These are phyloP conservation scores for Phyllosticta citriasiana DNA, from an alignment of 2,329 filamentous ascomycete species.

Conservation along the genomic window DNA sequence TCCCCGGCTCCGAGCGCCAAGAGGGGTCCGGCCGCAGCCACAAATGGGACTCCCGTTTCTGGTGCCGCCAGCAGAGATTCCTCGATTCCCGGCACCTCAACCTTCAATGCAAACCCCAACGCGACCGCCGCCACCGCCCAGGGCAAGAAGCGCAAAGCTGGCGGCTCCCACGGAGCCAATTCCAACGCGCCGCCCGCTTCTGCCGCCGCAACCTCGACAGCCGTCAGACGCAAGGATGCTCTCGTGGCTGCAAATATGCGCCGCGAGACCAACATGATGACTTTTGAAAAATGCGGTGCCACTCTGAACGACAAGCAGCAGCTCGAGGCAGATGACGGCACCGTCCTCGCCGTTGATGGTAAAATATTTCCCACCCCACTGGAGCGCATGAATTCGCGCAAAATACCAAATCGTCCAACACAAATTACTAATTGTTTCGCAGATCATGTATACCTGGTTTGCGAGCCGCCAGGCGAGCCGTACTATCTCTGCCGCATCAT, in stretches of 20 bases:
- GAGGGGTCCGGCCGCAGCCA: constrained; percentile 26
- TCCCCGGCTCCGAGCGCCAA: constrained; percentile 24
- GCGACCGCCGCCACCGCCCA: constrained; percentile 14
- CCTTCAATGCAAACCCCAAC: constrained; percentile 44
- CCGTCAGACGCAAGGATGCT: constrained; percentile 25
- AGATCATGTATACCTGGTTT: constrained; percentile 92
- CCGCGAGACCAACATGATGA: constrained; percentile 76
- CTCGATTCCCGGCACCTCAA: constrained; percentile 47
- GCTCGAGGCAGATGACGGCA: constrained; percentile 84
- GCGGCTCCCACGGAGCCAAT: constrained; percentile 1
- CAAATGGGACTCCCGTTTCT: constrained; percentile 25
- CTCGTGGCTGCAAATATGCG: constrained; percentile 29
- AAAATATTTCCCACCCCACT: constrained; percentile 30
- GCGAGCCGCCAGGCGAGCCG: constrained; percentile 92
- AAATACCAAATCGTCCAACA: constrained; percentile 8
- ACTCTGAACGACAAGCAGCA: constrained; percentile 49
- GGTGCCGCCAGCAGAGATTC: constrained; percentile 25
- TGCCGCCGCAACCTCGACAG: constrained; percentile 26
- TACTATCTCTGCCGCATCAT: constrained; percentile 97
- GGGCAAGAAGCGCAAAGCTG: constrained; percentile 9
- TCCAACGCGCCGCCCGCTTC: constrained; percentile 4
- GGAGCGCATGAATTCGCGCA: neutral
- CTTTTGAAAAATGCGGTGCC: constrained; percentile 63
- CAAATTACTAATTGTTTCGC: constrained; percentile 33
- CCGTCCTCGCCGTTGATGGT: constrained; percentile 77